Base-by-base conservation (phyloP, 2,329 filamentous ascomycete genomes). In the Periconia sp. region DNA sequence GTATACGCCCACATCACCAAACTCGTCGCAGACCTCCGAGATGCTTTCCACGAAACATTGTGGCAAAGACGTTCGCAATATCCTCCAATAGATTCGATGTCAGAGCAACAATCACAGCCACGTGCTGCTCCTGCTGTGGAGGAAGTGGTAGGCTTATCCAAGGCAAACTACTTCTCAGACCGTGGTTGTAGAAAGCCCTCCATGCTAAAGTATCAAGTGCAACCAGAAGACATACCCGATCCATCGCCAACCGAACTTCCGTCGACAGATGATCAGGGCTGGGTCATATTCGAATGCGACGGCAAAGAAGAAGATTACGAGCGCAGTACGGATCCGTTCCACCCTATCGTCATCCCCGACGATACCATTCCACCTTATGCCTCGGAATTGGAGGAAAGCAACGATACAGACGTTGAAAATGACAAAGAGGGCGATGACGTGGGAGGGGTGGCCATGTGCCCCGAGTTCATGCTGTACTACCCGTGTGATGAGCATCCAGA, bases 271-370 rank as follows among this genome's bases (percentile, higher is more conserved):
- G 33, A 37, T 5, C 11, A 37, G 3, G 33, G 33, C 33, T 37
- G 33, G 33, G 13, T 37, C 13, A 37, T n/a, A n/a, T 37, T 37
- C 14, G 37, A 47, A n/a, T 37, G 54, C 6, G 49, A 60, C 2
- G 65, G 63, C 10, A 30, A 47, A n/a, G 41, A 56, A 5, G 49
- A 60, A 2, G 65, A 64, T 10, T 65, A 60, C 40, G 37, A 57
- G 6, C 61, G 50, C 1, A 64, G 60, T 31, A 63, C 58, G 1
- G 65, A 68, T 48, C 61, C 66, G 3, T 9, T 69, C 0, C 64
- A 68, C 37, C 66, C 62, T 3, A 53, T 66, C 14, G 55, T 20
- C 17, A 61, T 53, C 0, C 54, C 59, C 11, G 61, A 66, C 42
- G 33, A 44, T 33, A 42, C 5, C 5, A 42, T 42, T 7, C 17